Base-by-base conservation (phyloP, 139 green algal species). In the Ulvella scutata region DNA sequence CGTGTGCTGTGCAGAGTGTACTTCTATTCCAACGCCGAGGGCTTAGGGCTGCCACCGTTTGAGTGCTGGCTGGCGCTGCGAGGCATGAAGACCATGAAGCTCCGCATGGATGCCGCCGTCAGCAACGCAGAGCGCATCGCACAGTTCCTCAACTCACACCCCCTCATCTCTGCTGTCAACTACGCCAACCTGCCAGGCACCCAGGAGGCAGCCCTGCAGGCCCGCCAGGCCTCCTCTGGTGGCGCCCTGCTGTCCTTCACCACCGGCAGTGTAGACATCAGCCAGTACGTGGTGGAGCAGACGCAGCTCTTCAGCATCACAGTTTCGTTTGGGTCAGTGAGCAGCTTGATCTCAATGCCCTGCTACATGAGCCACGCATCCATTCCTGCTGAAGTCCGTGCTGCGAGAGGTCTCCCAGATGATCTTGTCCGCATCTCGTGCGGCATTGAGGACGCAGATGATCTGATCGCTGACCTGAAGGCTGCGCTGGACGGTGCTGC, bases 311-410 rank as follows among this genome's bases (percentile, higher is more conserved):
- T 92, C 85, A 97, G 95, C 78, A 92, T 96, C 82, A 96, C 93
- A 13, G 95, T 99, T 21, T 90, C 82, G 51, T 97, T 99, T 82
- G 93, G 92, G 43, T 92, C 81, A 75, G 91, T 98, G 61, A 86
- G 78, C n/a, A 92, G 82, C 28, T 85, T 94, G 36, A 96, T 97
- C 79, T 90, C 79, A 74, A 83, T 99, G 82, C 95, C 95, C 26
- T 98, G 94, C 88, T 99, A 96, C 88, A 99, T 99, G 95, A 93
- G 83, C 61, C 95, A 99, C 76, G 91, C 91, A 6, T 90, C 83
- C 77, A 93, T 97, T 43, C 94, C 95, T 0, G 88, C 92, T 0
- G 88, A 94, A 21, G 83, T 97, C 38, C 79, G 94, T 7, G 89
- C 92, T 23, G 89, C 83, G 2, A 81, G 95, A 4, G 95, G 95